These are phyloP conservation scores for Xerocomus brunneocitrinus DNA, from an alignment of 768 basidiomycete genomes.

Conservation along the genomic window DNA sequence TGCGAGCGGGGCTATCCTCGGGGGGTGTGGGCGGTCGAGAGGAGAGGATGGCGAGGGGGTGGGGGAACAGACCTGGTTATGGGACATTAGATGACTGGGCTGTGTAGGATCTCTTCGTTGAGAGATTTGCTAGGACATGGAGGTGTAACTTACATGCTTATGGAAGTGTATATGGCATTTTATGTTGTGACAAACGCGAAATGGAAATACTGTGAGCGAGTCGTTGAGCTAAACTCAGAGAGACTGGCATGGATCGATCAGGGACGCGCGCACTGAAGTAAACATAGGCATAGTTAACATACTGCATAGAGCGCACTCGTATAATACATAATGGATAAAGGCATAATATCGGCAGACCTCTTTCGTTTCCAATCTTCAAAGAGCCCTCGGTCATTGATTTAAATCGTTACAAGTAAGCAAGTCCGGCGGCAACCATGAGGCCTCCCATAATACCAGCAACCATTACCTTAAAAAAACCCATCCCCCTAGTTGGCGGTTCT, in stretches of 20 bases:
- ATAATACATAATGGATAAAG: conserved; percentile 12
- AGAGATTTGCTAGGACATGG: not conserved
- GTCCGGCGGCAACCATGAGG: conserved; percentile 27
- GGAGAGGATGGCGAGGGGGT: conserved; percentile 47
- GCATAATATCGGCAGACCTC: conserved; percentile 1
- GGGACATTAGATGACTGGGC: conserved; percentile 56
- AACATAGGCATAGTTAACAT: conserved; percentile 19
- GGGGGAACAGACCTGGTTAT: conserved; percentile 40
- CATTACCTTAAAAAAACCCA: conserved; percentile 30
- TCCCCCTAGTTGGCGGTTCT: conserved; percentile 12
- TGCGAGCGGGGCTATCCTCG: conserved; percentile 21
- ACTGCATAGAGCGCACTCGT: not conserved
- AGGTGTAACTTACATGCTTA: no score
- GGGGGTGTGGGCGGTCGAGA: conserved; percentile 33
- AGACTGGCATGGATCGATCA: not conserved
- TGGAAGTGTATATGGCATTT: not conserved
- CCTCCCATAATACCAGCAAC: conserved; percentile 32
- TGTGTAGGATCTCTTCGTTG: conserved; percentile 27
- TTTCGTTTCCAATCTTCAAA: not conserved
- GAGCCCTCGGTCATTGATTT: not conserved
- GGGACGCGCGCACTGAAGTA: not conserved
- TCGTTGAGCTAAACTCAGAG: no score
- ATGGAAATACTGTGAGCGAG: no score
- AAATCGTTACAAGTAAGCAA: conserved; percentile 32
- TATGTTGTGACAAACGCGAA: not conserved